Base-by-base conservation (phyloP, 2,329 filamentous ascomycete genomes). In the Ambrosiella beaveri region DNA sequence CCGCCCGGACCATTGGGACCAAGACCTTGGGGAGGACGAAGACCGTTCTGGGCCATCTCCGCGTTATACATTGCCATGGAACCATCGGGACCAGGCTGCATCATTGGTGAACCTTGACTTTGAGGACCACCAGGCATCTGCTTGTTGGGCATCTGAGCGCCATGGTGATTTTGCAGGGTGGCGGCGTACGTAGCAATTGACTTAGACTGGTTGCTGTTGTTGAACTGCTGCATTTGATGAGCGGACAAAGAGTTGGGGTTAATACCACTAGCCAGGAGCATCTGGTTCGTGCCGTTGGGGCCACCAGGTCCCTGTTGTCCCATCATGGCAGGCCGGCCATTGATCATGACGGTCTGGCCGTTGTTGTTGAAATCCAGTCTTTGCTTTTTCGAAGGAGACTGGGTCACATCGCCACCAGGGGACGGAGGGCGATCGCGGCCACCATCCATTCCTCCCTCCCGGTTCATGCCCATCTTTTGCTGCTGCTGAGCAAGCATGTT, bases 301-400 rank as follows among this genome's bases (percentile, higher is more conserved):
- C 70, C 73, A 67, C 71, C 70, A 65, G 77, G 72, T 75, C 82
- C 77, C 74, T 83, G 80, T 71, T 86, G 83, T 63, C 78, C 81
- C 60, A 80, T 82, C 77, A 91, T 87, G 57, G 70, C 75, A 57
- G 83, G 84, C 68, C 81, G 80, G 65, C 85, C 85, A 70, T 87
- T 88, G 58, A 82, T 80, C 72, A 85, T 85, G 78, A 90, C 85
- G 62, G 71, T 75, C 59, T 73, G 72, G 65, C 84, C 85, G 66
- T 82, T 83, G 62, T 83, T 82, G 67, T 87, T 87, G 71, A 88
- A 88, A 65, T 81, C 80, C 61, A 95, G 79, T 59, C 90, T 86
- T 59, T 84, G 87, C 66, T 90, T 81, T 74, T 97, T 97, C 62
- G 86, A 91, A 1, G 91, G 91, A 38, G 91, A 97, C 3, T 89